A percentile compares a stretch with the other conserved stretches of the same genome.
Evolutionary conservation across 2,329 filamentous ascomycete species (phyloP).

Genomic region (Botrytis aclada): DNA sequence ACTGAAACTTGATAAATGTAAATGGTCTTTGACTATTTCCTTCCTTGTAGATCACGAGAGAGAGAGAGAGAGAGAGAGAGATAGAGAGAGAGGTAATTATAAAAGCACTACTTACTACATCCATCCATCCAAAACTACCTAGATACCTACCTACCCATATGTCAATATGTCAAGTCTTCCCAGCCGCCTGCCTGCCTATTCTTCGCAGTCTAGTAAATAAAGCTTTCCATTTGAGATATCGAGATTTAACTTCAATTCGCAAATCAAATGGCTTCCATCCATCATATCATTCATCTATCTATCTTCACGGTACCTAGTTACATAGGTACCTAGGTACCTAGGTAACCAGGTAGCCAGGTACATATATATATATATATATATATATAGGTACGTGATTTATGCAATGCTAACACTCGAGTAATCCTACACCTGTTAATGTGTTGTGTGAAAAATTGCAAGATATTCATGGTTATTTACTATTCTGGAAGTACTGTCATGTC

Average conservation of each 20-base stretch:
- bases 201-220: no score
- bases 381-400: no score
- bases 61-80: not conserved
- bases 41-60: not conserved
- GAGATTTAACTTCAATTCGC: no score
- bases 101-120: not conserved
- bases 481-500: not conserved
- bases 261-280: no score
- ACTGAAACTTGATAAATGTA: not conserved
- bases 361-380: no score
- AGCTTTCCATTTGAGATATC: no score
- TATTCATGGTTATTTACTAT: not conserved
- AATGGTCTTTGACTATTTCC: not conserved
- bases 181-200: no score
- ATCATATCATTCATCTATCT: no score
- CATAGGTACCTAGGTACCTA: not conserved
- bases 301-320: not conserved
- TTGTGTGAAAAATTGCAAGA: not conserved
- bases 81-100: not conserved
- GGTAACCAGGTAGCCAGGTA: not conserved
- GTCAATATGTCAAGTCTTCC: no score
- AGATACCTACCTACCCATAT: no score
- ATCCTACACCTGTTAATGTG: rapidly evolving
- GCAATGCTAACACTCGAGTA: no score
- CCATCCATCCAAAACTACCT: not conserved